Conservation (phyloP, 2,329 filamentous ascomycete species). For the Mycosphaerella arachidis region DNA sequence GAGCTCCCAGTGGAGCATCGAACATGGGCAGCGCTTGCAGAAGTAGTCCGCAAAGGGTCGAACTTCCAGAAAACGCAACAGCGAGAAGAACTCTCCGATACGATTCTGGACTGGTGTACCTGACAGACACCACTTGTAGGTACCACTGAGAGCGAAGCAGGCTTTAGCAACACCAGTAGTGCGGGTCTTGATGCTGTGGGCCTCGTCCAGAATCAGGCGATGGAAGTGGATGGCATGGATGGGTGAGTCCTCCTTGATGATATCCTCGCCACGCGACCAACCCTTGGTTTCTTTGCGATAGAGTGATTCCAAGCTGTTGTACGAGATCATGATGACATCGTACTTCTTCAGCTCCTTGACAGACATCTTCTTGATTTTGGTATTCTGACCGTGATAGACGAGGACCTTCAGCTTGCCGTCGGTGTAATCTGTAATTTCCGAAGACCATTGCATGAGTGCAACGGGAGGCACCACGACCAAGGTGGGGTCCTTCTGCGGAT, state of each 20-base stretch:
- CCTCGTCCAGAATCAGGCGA: conserved; percentile 88
- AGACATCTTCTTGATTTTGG: conserved; percentile 72
- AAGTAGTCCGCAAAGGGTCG: conserved; percentile 89
- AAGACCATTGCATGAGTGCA: conserved; percentile 37
- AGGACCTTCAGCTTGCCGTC: conserved; percentile 86
- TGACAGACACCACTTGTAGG: conserved; percentile 91
- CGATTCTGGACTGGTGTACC: conserved; percentile 83
- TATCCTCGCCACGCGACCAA: conserved; percentile 71
- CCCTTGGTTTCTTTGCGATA: conserved; percentile 91
- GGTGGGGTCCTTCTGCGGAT: conserved; percentile 74
- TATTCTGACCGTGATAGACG: conserved; percentile 82
- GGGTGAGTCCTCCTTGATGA: conserved; percentile 69
- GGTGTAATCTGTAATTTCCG: conserved; percentile 61
- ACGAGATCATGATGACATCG: conserved; percentile 96
- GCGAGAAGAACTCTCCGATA: conserved; percentile 30
- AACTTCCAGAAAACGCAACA: conserved; percentile 86
- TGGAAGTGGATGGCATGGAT: conserved; percentile 87
- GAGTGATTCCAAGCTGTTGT: conserved; percentile 84
- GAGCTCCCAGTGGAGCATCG: conserved; percentile 77
- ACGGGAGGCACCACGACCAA: conserved; percentile 18
- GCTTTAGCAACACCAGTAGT: conserved; percentile 90
- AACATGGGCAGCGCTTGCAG: conserved; percentile 81
- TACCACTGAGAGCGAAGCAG: conserved; percentile 83
- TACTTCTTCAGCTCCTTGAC: conserved; percentile 68
- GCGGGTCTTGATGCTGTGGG: conserved; percentile 87